These are phyloP conservation scores for Arthrobotrys megalospora DNA, from an alignment of 2,329 filamentous ascomycete genomes.

Conservation along the genomic window DNA sequence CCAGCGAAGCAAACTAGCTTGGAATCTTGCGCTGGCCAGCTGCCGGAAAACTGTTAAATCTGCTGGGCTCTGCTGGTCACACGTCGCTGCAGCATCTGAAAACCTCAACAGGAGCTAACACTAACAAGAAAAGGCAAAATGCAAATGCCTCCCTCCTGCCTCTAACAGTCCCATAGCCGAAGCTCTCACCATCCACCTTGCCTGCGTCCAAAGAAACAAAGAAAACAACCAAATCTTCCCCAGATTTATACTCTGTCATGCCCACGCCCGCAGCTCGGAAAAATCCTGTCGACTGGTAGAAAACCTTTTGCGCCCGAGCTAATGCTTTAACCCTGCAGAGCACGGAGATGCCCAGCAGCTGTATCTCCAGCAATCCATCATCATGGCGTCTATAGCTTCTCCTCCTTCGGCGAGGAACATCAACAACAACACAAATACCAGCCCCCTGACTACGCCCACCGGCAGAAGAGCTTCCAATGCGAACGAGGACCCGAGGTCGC, in stretches of 20 bases:
- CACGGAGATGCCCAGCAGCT: slow-evolving; percentile 43
- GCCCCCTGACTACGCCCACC: slow-evolving; percentile 36
- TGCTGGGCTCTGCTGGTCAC: slow-evolving; percentile 39
- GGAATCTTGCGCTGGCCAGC: not conserved
- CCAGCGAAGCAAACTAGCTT: not conserved
- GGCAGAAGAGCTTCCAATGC: slow-evolving; percentile 8
- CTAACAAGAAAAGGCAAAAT: not conserved
- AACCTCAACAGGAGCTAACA: slow-evolving; percentile 23
- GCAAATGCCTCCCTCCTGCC: slow-evolving; percentile 36
- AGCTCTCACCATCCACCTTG: not conserved
- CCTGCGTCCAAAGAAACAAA: too few relatives aligned
- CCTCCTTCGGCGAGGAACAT: slow-evolving; percentile 45
- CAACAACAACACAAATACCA: slow-evolving; percentile 46
- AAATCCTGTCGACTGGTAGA: not conserved
- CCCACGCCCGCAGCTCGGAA: not conserved
- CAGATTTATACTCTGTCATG: slow-evolving; percentile 27
- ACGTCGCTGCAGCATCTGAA: slow-evolving; percentile 32
- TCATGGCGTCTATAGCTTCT: slow-evolving; percentile 49
- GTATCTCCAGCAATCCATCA: not conserved
- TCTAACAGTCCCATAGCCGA: slow-evolving; percentile 46
- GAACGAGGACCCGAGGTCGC: slow-evolving; percentile 52
- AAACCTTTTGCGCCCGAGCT: not conserved
- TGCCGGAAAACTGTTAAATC: slow-evolving; percentile 4
- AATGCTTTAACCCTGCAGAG: slow-evolving; percentile 24
- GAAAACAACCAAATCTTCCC: slow-evolving; percentile 26